Conservation (phyloP, 768 basidiomycete species). For the Leccinum barrowsii region DNA sequence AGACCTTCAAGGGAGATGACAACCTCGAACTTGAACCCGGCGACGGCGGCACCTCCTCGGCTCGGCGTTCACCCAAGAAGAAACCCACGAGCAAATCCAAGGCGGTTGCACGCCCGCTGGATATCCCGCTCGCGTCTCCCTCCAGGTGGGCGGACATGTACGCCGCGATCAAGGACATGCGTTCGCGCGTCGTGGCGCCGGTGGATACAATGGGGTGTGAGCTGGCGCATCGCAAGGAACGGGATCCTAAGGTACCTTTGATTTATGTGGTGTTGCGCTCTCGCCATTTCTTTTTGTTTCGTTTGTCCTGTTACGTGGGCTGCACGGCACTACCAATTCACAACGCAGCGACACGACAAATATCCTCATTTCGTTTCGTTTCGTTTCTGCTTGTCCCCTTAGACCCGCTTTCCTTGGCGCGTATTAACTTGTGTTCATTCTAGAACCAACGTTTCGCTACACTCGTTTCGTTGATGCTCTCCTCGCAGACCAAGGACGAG, state of each 20-base stretch:
- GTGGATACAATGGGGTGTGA: constrained; percentile 94
- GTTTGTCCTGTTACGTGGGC: neutral
- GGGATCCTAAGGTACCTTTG: constrained; percentile 56
- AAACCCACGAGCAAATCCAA: constrained; percentile 52
- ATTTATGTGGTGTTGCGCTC: neutral
- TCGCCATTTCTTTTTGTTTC: no score
- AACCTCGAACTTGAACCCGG: neutral
- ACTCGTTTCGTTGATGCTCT: constrained; percentile 91
- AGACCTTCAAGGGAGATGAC: neutral
- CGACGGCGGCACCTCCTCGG: neutral
- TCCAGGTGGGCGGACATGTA: constrained; percentile 67
- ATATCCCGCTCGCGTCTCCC: constrained; percentile 65
- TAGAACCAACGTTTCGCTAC: constrained; percentile 82
- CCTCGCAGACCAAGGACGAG: constrained; percentile 93
- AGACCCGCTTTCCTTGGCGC: neutral
- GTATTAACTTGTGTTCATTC: neutral
- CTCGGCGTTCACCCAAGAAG: neutral
- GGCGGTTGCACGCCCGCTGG: constrained; percentile 50
- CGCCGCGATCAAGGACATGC: constrained; percentile 71
- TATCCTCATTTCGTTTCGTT: neutral
- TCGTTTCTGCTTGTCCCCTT: neutral
- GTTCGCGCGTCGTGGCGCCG: constrained; percentile 67
- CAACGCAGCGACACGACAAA: neutral
- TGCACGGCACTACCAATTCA: neutral
- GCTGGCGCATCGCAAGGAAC: constrained; percentile 58